Conservation (phyloP, 2,329 filamentous ascomycete genomes). For the Leptographium lundbergii region DNA sequence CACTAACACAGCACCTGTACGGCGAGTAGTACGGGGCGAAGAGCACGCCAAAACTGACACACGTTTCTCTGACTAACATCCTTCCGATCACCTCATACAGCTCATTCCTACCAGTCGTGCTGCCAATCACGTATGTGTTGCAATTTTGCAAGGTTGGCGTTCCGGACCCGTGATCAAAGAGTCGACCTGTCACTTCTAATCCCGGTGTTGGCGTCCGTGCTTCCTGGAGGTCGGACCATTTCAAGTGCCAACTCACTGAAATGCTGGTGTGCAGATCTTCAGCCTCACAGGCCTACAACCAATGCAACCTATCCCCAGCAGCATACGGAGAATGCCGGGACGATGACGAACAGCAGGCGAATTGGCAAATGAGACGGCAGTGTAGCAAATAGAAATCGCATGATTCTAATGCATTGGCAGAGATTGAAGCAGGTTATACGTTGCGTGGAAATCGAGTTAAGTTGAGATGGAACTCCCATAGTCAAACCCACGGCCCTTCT, state of each 20-base stretch:
- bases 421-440: not conserved
- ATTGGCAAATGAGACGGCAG: not conserved
- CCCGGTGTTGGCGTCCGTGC: not conserved
- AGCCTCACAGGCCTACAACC: not conserved
- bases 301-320: not conserved
- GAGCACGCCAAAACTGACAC: not conserved
- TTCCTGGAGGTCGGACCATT: not conserved
- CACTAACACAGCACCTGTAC: not conserved
- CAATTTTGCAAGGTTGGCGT: not conserved
- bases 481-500: not conserved
- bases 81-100: not conserved
- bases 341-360: not conserved
- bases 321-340: not conserved
- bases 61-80: conserved; percentile 2
- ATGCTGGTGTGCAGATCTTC: not conserved
- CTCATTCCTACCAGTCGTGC: not conserved
- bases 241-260: not conserved
- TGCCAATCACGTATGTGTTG: not conserved
- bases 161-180: not conserved
- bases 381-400: not conserved
- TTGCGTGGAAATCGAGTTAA: not conserved
- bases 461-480: not conserved
- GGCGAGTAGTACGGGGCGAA: not conserved
- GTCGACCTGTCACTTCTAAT: not conserved
- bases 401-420: not conserved